These are phyloP conservation scores for Flaveria linearis DNA, from an alignment of 129 eudicot species.

Conservation along the genomic window DNA sequence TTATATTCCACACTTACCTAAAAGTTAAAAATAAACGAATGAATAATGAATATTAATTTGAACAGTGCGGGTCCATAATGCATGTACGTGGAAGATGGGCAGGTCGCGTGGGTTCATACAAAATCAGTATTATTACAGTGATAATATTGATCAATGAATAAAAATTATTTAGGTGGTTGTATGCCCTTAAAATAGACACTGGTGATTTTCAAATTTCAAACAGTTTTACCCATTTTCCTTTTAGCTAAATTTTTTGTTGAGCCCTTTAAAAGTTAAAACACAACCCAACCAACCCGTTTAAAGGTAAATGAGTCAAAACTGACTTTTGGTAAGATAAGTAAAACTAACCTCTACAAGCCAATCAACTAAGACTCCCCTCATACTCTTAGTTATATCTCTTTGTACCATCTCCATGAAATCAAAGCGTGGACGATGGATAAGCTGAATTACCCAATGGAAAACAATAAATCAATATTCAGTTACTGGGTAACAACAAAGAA, in stretches of 20 bases:
- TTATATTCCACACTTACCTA: conserved; percentile 73
- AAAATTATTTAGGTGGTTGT: not conserved
- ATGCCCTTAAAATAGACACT: not conserved
- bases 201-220: not conserved
- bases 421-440: conserved; percentile 44
- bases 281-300: not conserved
- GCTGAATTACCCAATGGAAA: conserved; percentile 42
- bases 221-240: not conserved
- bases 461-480: conserved; percentile 4
- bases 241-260: not conserved
- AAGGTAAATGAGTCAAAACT: conserved; percentile 8
- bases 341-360: conserved; percentile 87
- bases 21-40: conserved; percentile 5
- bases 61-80: not conserved
- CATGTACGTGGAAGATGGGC: not conserved
- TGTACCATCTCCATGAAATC: conserved; percentile 65
- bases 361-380: conserved; percentile 77
- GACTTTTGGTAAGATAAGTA: not conserved
- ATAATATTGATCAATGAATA: not conserved
- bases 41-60: conserved; percentile 2
- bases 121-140: not conserved
- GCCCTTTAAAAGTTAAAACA: too few species aligned
- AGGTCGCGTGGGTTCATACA: not conserved
- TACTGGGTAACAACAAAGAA: conserved; percentile 6
- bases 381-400: conserved; percentile 63